A percentile compares a stretch with the other conserved stretches of the same genome.
Evolutionary conservation across 1,284 basidiomycete genomes (phyloP).

Genomic region (Apiotrichum veenhuisii): DNA sequence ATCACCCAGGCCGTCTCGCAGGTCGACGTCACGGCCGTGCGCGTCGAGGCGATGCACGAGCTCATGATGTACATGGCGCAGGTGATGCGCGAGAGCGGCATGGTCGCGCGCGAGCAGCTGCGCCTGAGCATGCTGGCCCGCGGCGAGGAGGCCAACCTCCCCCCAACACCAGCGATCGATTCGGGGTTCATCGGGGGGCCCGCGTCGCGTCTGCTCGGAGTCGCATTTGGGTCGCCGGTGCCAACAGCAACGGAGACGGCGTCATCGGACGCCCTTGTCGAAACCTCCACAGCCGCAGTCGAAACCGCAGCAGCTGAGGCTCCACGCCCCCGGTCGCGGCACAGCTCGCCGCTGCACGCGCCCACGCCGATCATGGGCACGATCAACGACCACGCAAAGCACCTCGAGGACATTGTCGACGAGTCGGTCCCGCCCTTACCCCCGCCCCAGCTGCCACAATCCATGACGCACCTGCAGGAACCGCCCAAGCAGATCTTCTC

Average conservation of each 20-base stretch:
- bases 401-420: constrained; percentile 1
- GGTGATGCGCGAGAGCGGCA: not conserved
- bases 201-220: not conserved
- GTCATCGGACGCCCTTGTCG: no score
- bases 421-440: not conserved
- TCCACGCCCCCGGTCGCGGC: not conserved
- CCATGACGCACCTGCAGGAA: not conserved
- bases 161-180: not conserved
- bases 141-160: not conserved
- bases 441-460: not conserved
- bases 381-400: not conserved
- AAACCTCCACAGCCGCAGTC: not conserved
- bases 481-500: not conserved
- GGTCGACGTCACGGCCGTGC: not conserved
- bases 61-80: constrained; percentile 2
- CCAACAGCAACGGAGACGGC: no score
- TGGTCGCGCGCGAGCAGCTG: not conserved
- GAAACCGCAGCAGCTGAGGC: not conserved
- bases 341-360: not conserved
- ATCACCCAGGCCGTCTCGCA: not conserved
- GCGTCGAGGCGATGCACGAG: constrained; percentile 2
- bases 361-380: not conserved
- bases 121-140: not conserved
- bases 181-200: not conserved
- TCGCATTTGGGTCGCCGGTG: not conserved